phyloP scores from a whole-genome alignment of 192 early-diverging fungal species.

The Rhizophagus clarus region DNA sequence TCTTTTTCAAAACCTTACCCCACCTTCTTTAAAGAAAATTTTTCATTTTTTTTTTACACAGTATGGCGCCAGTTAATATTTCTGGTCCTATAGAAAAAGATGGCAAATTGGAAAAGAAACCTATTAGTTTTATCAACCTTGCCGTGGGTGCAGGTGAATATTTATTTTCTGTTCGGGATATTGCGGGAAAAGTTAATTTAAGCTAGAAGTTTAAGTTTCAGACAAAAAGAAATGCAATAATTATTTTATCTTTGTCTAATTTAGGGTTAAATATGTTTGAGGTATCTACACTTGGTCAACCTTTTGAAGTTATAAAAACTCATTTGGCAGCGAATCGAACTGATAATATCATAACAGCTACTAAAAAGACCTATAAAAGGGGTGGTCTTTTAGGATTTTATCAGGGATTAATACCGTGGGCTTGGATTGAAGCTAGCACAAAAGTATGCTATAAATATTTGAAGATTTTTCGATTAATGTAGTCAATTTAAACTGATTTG shows the following conservation, averaged over 20 bases:
- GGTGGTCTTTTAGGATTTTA: constrained; percentile 93
- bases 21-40: neutral
- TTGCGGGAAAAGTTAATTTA: neutral
- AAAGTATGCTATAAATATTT: constrained; percentile 37
- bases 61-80: constrained; percentile 16
- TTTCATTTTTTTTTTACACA: neutral
- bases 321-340: constrained; percentile 93
- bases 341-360: constrained; percentile 71
- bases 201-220: neutral
- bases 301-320: constrained; percentile 96
- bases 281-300: constrained; percentile 89
- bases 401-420: constrained; percentile 80
- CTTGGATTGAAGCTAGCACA: constrained; percentile 64
- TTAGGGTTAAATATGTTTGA: constrained; percentile 80
- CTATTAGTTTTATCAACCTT: constrained; percentile 84
- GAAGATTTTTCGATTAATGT: neutral
- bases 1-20: neutral
- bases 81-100: neutral
- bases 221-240: neutral
- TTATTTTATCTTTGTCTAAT: neutral
- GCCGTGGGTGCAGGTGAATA: constrained; percentile 81
- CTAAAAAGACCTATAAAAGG: constrained; percentile 78
- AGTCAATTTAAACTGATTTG: neutral
- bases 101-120: constrained; percentile 71
- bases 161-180: neutral